Base-by-base conservation (phyloP, 352 stramenopile species). In the Globisporangium splendens region DNA sequence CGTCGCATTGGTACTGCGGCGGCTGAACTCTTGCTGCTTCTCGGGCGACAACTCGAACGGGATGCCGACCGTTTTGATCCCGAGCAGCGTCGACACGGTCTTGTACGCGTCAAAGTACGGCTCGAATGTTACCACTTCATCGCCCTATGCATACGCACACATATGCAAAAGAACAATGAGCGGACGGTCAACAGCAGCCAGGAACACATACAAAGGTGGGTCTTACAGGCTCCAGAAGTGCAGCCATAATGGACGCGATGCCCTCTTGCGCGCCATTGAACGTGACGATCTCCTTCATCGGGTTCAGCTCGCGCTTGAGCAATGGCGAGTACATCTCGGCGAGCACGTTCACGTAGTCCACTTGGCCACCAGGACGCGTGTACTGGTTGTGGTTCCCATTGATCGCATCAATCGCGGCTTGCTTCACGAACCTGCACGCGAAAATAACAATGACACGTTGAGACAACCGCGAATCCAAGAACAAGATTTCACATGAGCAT, bases 81-180 rank as follows among this genome's bases (percentile, higher is more conserved):
- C 88, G 14, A 93, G 71, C 10, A 98, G 74, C 59, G 90, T 82
- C 17, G 89, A 79, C 22, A 92, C 74, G 8, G 86, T 95, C 67
- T 91, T 79, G 66, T 97, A 97, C 4, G 86, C 86, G 49, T 97
- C 89, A 61, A 97, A 97, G 64, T 95, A 95, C 13, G 89, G 89
- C 76, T 97, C 89, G 38, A 97, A 78, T 44, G 83, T 92, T 18
- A 96, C 65, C 46, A 96, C 85, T 62, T 94, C 73, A 59, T 97
- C 89, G 10, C 83, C 89, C 65, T 88, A 44, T 38, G 54, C 12
- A 50, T 4, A 38, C 18, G 11, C 31, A 28, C 24, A 46, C 41
- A 56, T 5, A 35, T 35, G 3, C 6, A 22, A 11, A 24, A 20
- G 22, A 15, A 1, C 31, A 59, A 42, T 42, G 21, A 44, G 35